A percentile compares a stretch with the other conserved stretches of the same genome.
Evolutionary conservation across 2,329 filamentous ascomycete species (phyloP).

Genomic region (Fusarium hainanense): DNA sequence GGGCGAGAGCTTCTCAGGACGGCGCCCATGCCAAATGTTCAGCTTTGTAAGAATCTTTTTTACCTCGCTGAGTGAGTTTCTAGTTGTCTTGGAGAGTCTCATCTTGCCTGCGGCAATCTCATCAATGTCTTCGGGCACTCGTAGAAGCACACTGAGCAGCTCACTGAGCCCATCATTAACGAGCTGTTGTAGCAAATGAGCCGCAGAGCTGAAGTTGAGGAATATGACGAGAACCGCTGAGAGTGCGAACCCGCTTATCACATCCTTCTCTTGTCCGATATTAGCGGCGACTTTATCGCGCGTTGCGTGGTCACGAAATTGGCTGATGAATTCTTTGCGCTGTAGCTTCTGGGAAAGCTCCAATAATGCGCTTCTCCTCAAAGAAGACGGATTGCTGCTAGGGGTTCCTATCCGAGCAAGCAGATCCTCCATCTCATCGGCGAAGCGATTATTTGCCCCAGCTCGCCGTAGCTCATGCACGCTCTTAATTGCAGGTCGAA

Average conservation of each 20-base stretch:
- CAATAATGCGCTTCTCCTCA: constrained; percentile 68
- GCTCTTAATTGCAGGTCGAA: constrained; percentile 66
- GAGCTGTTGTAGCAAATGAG: constrained; percentile 68
- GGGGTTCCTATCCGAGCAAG: constrained; percentile 69
- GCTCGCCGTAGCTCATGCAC: constrained; percentile 74
- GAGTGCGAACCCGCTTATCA: constrained; percentile 71
- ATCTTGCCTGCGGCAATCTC: constrained; percentile 71
- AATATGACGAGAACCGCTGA: constrained; percentile 72
- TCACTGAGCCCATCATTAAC: constrained; percentile 63
- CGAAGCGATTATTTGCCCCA: constrained; percentile 73
- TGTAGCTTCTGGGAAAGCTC: constrained; percentile 70
- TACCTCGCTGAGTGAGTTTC: constrained; percentile 65
- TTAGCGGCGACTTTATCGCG: constrained; percentile 75
- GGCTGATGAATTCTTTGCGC: constrained; percentile 71
- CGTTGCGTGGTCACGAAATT: constrained; percentile 79
- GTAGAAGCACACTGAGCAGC: constrained; percentile 68
- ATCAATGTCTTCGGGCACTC: constrained; percentile 65
- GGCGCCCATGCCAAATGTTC: constrained; percentile 68
- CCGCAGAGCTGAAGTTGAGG: constrained; percentile 68
- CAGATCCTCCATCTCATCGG: constrained; percentile 73
- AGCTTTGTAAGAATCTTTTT: constrained; percentile 64
- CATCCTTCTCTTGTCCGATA: constrained; percentile 68
- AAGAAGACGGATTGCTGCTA: constrained; percentile 57
- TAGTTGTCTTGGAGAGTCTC: constrained; percentile 74
- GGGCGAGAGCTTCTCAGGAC: constrained; percentile 66